These are phyloP conservation scores for Immersiporthe knoxdaviesiana DNA, from an alignment of 2,329 filamentous ascomycete genomes.

Conservation along the genomic window DNA sequence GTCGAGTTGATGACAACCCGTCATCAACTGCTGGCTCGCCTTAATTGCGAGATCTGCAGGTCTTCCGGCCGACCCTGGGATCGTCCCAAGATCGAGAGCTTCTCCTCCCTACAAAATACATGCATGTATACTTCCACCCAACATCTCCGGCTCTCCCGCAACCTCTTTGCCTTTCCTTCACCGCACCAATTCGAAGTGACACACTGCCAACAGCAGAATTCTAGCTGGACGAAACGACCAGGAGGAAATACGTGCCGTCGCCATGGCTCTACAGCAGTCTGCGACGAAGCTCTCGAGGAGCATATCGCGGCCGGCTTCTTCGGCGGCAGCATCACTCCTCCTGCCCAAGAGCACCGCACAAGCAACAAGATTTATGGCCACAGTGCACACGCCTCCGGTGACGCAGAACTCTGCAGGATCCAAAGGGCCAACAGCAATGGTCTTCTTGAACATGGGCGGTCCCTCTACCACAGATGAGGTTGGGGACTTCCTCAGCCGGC, in stretches of 20 bases:
- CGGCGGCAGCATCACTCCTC: conserved; percentile 30
- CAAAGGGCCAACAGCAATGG: conserved; percentile 90
- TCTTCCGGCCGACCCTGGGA: conserved; percentile 12
- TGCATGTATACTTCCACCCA: conserved; percentile 2
- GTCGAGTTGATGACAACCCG: conserved; percentile 24
- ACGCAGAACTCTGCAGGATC: conserved; percentile 73
- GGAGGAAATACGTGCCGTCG: conserved; percentile 10
- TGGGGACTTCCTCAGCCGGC: conserved; percentile 81
- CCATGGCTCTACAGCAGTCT: conserved; percentile 44
- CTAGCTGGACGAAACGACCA: not conserved
- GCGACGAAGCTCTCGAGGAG: conserved; percentile 42
- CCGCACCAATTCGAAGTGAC: not conserved
- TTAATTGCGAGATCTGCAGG: conserved; percentile 21
- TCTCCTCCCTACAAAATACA: not conserved
- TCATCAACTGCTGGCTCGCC: conserved; percentile 26
- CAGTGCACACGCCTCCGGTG: conserved; percentile 69
- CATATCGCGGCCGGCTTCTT: conserved; percentile 33
- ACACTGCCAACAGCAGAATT: not conserved
- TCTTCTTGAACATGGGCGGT: conserved; percentile 99
- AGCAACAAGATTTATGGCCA: conserved; percentile 57
- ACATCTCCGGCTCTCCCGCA: not conserved
- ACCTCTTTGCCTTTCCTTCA: not conserved
- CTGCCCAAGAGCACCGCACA: conserved; percentile 40
- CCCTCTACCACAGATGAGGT: conserved; percentile 89
- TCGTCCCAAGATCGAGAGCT: conserved; percentile 9